Evolutionary conservation across 192 early-diverging fungal genomes (phyloP), one percentile per base, ranked within the genome.

Genomic region (Coemansia sp.): DNA sequence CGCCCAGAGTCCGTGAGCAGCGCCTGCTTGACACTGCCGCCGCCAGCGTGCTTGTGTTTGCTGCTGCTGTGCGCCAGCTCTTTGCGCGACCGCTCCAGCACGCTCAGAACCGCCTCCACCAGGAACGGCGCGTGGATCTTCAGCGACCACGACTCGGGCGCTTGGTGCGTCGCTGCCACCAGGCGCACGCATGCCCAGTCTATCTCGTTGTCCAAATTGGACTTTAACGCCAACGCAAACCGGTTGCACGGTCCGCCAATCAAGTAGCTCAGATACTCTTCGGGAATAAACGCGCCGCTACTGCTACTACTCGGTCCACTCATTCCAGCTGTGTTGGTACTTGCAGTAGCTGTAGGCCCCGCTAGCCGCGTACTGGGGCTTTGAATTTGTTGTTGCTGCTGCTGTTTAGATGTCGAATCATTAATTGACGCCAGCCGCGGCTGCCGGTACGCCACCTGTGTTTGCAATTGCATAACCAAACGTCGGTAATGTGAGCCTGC

Each of bases 101-200:
- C 73, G 3, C 53, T 52, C 35, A 83, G 29, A 15, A 83, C 68
- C 9, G 81, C 75, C 59, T 83, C 81, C 2, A 83, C 44, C 32
- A 83, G 56, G 30, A 78, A 78, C 30, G 81, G 81, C 69, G 75
- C 71, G 45, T 83, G 58, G 30, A 68, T 69, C 27, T 32, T 32
- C 2, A 83, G 9, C 6, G 59, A 62, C 75, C 76, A 83, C 8
- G 41, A 27, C 39, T 83, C 81, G 12, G 72, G 62, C 20, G 63
- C 62, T 41, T 65, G 61, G 35, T 71, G 69, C 2, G 81, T 78
- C 8, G 76, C 81, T 0, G 73, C 29, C 7, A 62, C 76, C 29
- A 83, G 59, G 0, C 76, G 72, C 20, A 60, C 73, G 20, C 81
- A 75, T 15, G 76, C 81, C 81, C 81, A 83, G 70, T 83, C 81